Conservation (phyloP, 306 rosid species). For the Medicago truncatula region MtrunA17r5.0-ANR NC_053043.1:19664501-19665000, state of each 20-base stretch:
- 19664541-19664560: conserved; percentile 51
- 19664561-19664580: conserved; percentile 84
- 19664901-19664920: not conserved
- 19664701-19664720: conserved; percentile 77
- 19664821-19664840: conserved; percentile 77
- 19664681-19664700: conserved; percentile 78
- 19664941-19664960: not conserved
- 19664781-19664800: conserved; percentile 71
- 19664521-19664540: conserved; percentile 49
- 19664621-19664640: conserved; percentile 64
- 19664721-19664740: conserved; percentile 58
- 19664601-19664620: conserved; percentile 60
- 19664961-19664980: not conserved
- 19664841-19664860: conserved; percentile 62
- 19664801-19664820: conserved; percentile 72
- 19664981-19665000: not conserved
- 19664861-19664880: not conserved
- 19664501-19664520: conserved; percentile 71
- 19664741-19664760: conserved; percentile 73
- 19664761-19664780: conserved; percentile 63
- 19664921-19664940: not conserved
- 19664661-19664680: conserved; percentile 50
- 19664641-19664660: conserved; percentile 70
- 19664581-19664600: conserved; percentile 59
- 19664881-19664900: not conserved